phyloP scores from a whole-genome alignment of 805 yeast genomes.

The Metschnikowia aberdeeniae region DNA sequence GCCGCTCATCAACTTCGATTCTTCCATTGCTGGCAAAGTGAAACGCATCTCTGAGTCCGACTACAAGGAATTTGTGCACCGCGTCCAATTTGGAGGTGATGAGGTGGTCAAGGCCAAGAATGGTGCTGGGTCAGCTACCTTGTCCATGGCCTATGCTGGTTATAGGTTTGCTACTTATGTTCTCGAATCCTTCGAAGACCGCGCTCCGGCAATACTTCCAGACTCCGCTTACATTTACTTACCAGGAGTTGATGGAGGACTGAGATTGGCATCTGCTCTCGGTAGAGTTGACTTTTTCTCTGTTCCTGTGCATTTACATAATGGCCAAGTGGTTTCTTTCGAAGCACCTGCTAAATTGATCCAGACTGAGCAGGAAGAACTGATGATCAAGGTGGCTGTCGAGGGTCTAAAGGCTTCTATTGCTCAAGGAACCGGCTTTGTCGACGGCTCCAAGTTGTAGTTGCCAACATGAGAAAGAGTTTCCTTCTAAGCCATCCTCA shows the following conservation, averaged over 20 bases:
- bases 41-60: constrained; percentile 14
- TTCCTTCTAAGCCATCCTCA: not conserved
- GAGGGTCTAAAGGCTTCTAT: constrained; percentile 38
- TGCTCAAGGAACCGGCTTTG: constrained; percentile 39
- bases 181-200: constrained; percentile 12
- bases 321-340: constrained; percentile 35
- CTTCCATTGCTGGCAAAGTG: constrained; percentile 18
- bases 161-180: constrained; percentile 18
- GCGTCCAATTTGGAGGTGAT: constrained; percentile 22
- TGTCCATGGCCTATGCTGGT: constrained; percentile 22
- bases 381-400: constrained; percentile 34
- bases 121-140: constrained; percentile 21
- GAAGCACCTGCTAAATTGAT: constrained; percentile 33
- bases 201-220: constrained; percentile 20
- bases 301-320: constrained; percentile 42
- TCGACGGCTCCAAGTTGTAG: constrained; percentile 35
- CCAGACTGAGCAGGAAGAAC: constrained; percentile 28
- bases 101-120: constrained; percentile 22
- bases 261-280: constrained; percentile 32
- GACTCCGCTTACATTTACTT: constrained; percentile 53
- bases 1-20: constrained; percentile 29
- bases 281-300: constrained; percentile 44
- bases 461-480: not conserved
- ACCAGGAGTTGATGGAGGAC: constrained; percentile 50
- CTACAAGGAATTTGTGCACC: constrained; percentile 17